Conservation (phyloP, 2,329 filamentous ascomycete genomes). For the Akanthomyces lecanii region DNA sequence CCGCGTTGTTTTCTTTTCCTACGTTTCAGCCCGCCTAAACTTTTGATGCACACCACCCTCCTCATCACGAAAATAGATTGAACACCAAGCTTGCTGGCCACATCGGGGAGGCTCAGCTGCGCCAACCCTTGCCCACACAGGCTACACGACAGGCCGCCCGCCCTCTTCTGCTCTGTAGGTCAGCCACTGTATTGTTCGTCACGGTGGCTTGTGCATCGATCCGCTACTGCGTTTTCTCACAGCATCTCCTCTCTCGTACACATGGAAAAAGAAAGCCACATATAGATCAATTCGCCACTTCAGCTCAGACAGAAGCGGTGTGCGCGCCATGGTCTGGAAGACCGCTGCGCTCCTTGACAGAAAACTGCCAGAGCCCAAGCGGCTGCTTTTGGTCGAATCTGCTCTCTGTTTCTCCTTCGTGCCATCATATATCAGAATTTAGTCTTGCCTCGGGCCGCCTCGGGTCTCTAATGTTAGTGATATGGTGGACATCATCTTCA, state of each 20-base stretch:
- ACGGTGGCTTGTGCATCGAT: neutral
- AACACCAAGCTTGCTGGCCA: neutral
- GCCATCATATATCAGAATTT: constrained; percentile 4
- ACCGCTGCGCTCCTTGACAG: neutral
- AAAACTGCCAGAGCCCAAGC: neutral
- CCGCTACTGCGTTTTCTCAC: constrained; percentile 3
- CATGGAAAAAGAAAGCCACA: neutral
- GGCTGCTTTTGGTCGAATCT: neutral
- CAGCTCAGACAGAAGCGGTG: constrained; percentile 6
- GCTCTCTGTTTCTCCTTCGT: neutral
- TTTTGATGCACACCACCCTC: neutral
- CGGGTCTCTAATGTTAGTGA: neutral
- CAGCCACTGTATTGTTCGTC: neutral
- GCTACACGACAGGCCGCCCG: neutral
- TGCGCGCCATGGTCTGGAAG: neutral
- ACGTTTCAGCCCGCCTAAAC: neutral
- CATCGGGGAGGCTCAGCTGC: neutral
- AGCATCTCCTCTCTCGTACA: neutral
- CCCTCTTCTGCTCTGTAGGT: neutral
- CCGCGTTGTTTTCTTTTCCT: neutral
- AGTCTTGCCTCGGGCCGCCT: neutral
- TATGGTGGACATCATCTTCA: neutral
- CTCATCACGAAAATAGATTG: neutral
- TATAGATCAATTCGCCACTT: neutral
- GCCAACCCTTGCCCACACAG: neutral